Conservation (phyloP, 345 rosid genomes). For the Bretschneidera sinensis region DNA sequence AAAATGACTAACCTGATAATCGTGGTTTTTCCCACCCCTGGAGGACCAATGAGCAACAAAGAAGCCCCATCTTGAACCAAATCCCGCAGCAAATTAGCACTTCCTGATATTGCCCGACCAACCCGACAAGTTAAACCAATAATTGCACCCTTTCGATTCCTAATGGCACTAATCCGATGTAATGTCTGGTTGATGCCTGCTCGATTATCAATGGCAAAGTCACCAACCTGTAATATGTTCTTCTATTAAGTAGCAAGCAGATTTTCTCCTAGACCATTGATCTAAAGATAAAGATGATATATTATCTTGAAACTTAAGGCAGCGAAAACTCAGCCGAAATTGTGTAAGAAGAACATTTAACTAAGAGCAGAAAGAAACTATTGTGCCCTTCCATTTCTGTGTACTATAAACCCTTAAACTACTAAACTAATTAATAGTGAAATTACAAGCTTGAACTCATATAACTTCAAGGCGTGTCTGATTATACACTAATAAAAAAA, state of each 20-base stretch:
- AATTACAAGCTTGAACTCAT: too few relatives aligned
- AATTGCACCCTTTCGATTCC: slow-evolving; percentile 66
- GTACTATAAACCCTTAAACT: too few relatives aligned
- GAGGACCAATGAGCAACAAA: slow-evolving; percentile 85
- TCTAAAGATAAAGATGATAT: neutral
- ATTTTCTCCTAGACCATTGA: neutral
- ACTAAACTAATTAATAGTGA: too few relatives aligned
- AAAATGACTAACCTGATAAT: slow-evolving; percentile 61
- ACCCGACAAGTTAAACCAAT: slow-evolving; percentile 94
- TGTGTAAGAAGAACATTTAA: neutral
- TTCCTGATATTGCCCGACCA: slow-evolving; percentile 80
- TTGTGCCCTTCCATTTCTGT: too few relatives aligned
- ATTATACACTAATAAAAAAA: too few relatives aligned
- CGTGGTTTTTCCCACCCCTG: slow-evolving; percentile 95
- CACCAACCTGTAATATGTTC: slow-evolving; percentile 56
- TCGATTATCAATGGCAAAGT: slow-evolving; percentile 81
- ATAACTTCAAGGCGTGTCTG: too few relatives aligned
- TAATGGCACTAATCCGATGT: slow-evolving; percentile 83
- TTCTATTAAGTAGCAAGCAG: slow-evolving; percentile 6
- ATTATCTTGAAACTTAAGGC: too few relatives aligned
- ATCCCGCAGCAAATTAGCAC: slow-evolving; percentile 69
- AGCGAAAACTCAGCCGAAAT: slow-evolving; percentile 1
- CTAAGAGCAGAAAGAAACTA: too few relatives aligned
- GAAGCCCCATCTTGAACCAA: slow-evolving; percentile 77
- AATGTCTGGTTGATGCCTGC: slow-evolving; percentile 88